Base-by-base conservation (phyloP, 2,329 filamentous ascomycete genomes). In the Aquanectria penicillioides region DNA sequence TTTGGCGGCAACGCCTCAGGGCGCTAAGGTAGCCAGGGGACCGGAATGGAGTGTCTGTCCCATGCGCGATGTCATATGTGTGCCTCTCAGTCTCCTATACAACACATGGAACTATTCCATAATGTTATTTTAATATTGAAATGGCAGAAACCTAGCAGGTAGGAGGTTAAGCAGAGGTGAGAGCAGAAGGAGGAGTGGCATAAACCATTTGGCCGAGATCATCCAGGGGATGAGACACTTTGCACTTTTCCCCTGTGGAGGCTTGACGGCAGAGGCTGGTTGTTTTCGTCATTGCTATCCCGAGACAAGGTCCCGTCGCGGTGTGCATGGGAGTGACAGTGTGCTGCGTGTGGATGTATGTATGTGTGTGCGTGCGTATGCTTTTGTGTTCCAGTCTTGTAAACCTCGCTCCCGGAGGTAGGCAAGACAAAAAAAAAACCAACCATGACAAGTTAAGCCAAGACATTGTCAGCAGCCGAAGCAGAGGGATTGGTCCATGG, bases 11-110 rank as follows among this genome's bases (percentile, higher is more conserved):
- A 41, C 57, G 51, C 53, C 52, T 64, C 33, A 17, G 26, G 50
- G 53, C 50, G 57, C 57, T 64, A 67, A 37, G 23, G 22, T 36
- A 50, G 46, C 40, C 34, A 59, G 57, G 61, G 58, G 59, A 46
- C 33, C 40, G 54, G 61, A 52, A 47, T 46, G 54, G 54, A 66
- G 57, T 57, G 49, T 34, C 41, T 29, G 41, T 46, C 41, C 33
- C 28, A n/a, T 46, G 28, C 17, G 12, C 46, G 51, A 65, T 64
- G 41, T 37, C 41, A 28, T 41, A 55, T 44, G 41, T 46, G 33
- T 46, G 33, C 15, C 41, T 20, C n/a, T n/a, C n/a, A n/a, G n/a
- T n/a, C n/a, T n/a, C n/a, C n/a, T n/a, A n/a, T n/a, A n/a, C n/a
- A n/a, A n/a, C n/a, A n/a, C n/a, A n/a, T n/a, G n/a, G n/a, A n/a